Base-by-base conservation (phyloP, 768 basidiomycete species). In the Baorangia bicolor region DNA sequence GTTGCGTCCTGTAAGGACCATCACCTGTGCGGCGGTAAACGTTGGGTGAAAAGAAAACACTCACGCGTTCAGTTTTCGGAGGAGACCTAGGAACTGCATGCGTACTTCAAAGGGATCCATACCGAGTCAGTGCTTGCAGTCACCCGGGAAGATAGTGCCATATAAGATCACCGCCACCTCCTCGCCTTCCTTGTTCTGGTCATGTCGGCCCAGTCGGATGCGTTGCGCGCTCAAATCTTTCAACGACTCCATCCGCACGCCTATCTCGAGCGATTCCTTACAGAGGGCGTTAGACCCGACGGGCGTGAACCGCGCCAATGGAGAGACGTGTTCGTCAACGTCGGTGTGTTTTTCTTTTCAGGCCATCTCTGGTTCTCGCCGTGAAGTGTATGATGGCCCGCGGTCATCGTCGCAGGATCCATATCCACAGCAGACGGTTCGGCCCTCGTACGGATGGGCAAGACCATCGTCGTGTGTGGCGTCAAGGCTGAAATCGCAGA, bases 391-490 rank as follows among this genome's bases (percentile, higher is more conserved):
- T n/a, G n/a, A n/a, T n/a, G n/a, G n/a, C n/a, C n/a, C n/a, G n/a
- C n/a, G n/a, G 18, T 34, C 30, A 27, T 49, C 47, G 1, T 48
- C 20, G 14, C 20, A 95, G 94, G 94, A 49, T 96, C 95, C 3
- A 89, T 99, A 75, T 88, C 91, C 1, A 98, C 97, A 0, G 94
- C 97, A 0, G 82, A 94, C 59, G 94, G 95, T 0, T 97, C 94
- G 5, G 87, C 95, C 0, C 86, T 99, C 38, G 92, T 98, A 5
- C 78, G 93, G 27, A 69, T 98, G 56, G 97, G 97, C 20, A 82
- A 91, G 44, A 97, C 96, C n/a, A 98, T 93, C 1, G 78, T 98
- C 35, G 91, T 98, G 0, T 98, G 95, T 64, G 97, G 97, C 1
- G 84, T 99, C 61, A 98, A 97, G 68, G 94, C 93, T 14, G 95